Percentiles rank a stretch among this genome's conserved stretches.
phyloP scores from a whole-genome alignment of 805 yeast species.

The Myxozyma melibiosi region DNA sequence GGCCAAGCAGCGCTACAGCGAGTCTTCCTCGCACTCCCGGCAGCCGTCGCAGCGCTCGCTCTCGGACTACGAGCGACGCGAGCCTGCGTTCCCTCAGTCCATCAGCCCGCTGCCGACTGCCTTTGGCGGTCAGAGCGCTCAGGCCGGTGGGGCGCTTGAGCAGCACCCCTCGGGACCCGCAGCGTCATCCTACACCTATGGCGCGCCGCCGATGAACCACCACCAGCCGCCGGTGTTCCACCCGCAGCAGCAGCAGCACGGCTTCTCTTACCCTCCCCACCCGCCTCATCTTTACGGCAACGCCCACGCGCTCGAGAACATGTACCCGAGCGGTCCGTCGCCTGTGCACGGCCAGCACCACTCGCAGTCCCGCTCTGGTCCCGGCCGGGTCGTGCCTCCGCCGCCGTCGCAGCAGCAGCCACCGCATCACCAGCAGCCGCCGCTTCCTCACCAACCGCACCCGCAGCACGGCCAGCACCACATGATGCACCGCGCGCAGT shows the following conservation, averaged over 20 bases:
- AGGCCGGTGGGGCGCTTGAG: not conserved
- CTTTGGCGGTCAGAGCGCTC: too few relatives aligned
- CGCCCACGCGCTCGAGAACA: slow-evolving; percentile 3
- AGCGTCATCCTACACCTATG: slow-evolving; percentile 17
- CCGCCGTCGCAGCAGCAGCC: slow-evolving; percentile 10
- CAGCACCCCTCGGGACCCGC: not conserved
- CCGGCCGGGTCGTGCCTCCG: not conserved
- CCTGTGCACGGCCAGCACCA: slow-evolving; percentile 8
- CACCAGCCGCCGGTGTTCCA: not conserved
- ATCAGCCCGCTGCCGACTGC: slow-evolving; percentile 14
- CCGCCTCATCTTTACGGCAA: slow-evolving; percentile 2
- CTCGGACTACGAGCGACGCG: slow-evolving; percentile 26
- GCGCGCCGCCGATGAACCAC: not conserved
- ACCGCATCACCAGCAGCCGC: slow-evolving; percentile 7
- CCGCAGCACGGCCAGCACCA: not conserved
- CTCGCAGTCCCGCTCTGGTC: slow-evolving; percentile 3
- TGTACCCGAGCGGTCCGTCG: not conserved
- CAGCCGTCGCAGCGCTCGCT: slow-evolving; percentile 31
- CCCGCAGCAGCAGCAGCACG: slow-evolving; percentile 6
- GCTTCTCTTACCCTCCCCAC: slow-evolving; percentile 1
- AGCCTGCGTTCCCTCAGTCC: slow-evolving; percentile 13
- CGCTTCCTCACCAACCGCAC: not conserved
- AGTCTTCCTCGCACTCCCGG: slow-evolving; percentile 24
- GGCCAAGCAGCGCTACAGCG: slow-evolving; percentile 1
- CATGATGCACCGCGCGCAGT: slow-evolving; percentile 16